Evolutionary conservation across 2,329 filamentous ascomycete species (phyloP), one percentile per base, ranked within the genome.

Genomic region (Apiospora malaysiana): DNA sequence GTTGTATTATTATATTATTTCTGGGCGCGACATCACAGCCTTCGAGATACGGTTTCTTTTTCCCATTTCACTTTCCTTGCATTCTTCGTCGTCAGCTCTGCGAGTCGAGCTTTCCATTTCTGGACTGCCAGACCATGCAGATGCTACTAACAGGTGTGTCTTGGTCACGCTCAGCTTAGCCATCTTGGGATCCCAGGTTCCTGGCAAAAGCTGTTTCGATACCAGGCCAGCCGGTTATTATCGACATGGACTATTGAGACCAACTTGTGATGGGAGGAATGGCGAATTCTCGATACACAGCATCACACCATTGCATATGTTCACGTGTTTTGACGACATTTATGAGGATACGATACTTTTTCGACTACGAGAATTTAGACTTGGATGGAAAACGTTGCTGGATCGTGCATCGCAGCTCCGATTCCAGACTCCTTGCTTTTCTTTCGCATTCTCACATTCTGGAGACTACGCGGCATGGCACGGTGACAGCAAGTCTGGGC

Each of bases 241-340:
- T 59, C 51, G 51, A 59, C 51, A 59, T 59, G 51, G 37, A 37
- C 16, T 7, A 59, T 21, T 59, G 27, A 59, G 51, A 59, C 32
- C 16, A 27, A 59, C 2, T 59, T 59, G 27, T 16, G 32, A 18
- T 59, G 37, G 16, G 25, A 37, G 51, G 18, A 16, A 37, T 9
- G 27, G 8, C 51, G 16, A 32, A 21, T 59, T 59, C 51, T 37
- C 18, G 16, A 37, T 40, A 32, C 18, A 25, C 14, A n/a, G 8
- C 21, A n/a, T 40, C 18, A 25, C 14, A n/a, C 3, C 21, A n/a
- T 40, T 63, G 32, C 56, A 18, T 32, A 63, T 6, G 37, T 63
- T 63, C 18, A n/a, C 18, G 7, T 63, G 32, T 63, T 63, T 56
- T 63, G 27, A 63, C 56, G 56, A 63, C 2, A 63, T 63, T 63